Base-by-base conservation (phyloP, 306 rosid genomes). In the Mimosa bimucronata region DNA sequence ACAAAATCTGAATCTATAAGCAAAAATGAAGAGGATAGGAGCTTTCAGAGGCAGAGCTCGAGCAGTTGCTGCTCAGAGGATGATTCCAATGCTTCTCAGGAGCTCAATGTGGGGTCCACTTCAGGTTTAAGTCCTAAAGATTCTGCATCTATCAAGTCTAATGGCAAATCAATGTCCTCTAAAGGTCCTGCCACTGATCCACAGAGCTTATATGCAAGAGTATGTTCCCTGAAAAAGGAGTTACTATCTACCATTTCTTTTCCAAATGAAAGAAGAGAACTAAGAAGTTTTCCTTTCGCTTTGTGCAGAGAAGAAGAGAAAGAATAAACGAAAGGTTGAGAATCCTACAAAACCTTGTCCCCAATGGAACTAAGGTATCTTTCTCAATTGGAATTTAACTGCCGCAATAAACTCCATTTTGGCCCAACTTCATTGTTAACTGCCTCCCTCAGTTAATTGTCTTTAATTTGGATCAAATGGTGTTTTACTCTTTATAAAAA, bases 291-390 rank as follows among this genome's bases (percentile, higher is more conserved):
- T 79, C 26, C 18, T 31, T 66, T 73, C 78, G n/a, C 58, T 25
- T 83, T 60, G 34, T 82, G 83, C 94, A 95, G 98, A 95, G 80
- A 91, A 90, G 98, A 92, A 95, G 98, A 81, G 98, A 92, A 80
- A 92, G 94, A 84, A 95, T 95, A 77, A 95, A 92, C 81, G 97
- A 91, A 84, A 95, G 97, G 84, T 79, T 95, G 80, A 92, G 48
- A 85, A 89, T 88, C 79, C 86, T 95, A 53, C 98, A 95, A 79
- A 90, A 29, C 80, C 86, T 92, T 21, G 94, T 95, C 82, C 98
- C 98, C 8, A 95, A 90, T 80, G 98, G 98, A 90, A 92, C 98
- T 58, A 95, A 91, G 92, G 97, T 92, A 86, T 44, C 30, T 69
- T 73, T 79, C 57, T 80, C 57, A 73, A 66, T 62, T 62, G 50